Evolutionary conservation across 805 yeast species (phyloP).

Genomic region (Cyberlindnera mycetangii): DNA sequence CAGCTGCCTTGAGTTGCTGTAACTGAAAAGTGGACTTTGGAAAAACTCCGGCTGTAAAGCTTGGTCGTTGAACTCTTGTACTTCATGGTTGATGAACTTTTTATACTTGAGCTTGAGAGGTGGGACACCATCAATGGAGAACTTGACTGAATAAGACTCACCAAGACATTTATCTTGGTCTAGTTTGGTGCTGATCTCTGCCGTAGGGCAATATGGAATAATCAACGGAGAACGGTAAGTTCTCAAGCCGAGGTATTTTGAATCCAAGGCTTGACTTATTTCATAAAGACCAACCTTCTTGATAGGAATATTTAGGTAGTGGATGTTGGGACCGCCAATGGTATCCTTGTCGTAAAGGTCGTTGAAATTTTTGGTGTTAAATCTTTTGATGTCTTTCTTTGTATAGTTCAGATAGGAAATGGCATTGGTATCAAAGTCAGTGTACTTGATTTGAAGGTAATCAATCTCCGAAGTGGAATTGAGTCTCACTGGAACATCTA

Average conservation of each 20-base stretch:
- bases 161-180: constrained; percentile 59
- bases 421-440: constrained; percentile 49
- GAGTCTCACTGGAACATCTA: constrained; percentile 67
- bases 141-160: constrained; percentile 45
- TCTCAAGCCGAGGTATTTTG: constrained; percentile 57
- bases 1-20: constrained; percentile 27
- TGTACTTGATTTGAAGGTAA: constrained; percentile 59
- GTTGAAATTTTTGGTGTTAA: constrained; percentile 23
- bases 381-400: constrained; percentile 48
- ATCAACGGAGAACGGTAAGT: constrained; percentile 58
- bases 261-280: constrained; percentile 64
- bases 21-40: constrained; percentile 46
- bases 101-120: constrained; percentile 65
- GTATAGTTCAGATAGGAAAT: constrained; percentile 51
- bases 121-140: constrained; percentile 70
- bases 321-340: constrained; percentile 34
- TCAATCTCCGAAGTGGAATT: constrained; percentile 78
- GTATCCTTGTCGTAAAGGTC: constrained; percentile 25
- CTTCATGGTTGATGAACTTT: constrained; percentile 39
- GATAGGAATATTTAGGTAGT: constrained; percentile 64
- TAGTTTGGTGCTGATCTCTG: constrained; percentile 41
- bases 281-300: constrained; percentile 74
- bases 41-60: constrained; percentile 49
- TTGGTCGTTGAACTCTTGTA: constrained; percentile 38
- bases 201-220: constrained; percentile 77